These are phyloP conservation scores for Heterobasidion annosum DNA, from an alignment of 1,284 basidiomycete species.

Conservation along the genomic window DNA sequence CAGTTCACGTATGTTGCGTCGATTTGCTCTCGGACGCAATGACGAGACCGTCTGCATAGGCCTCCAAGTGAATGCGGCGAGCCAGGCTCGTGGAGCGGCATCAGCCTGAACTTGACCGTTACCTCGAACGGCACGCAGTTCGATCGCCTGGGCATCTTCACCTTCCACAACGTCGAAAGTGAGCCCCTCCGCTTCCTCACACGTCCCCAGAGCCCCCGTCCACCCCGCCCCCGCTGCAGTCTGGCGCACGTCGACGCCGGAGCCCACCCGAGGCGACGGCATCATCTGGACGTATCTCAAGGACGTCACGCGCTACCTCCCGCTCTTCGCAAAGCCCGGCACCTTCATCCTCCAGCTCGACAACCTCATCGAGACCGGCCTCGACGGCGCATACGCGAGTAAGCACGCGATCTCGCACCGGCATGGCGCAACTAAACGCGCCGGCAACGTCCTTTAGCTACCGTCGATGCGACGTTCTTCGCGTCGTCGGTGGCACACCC, in stretches of 20 bases:
- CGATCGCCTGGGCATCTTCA: constrained; percentile 65
- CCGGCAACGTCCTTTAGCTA: constrained; percentile 30
- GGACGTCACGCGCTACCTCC: constrained; percentile 65
- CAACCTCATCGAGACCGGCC: constrained; percentile 47
- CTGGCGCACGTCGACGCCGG: constrained; percentile 75
- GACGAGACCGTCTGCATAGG: constrained; percentile 22
- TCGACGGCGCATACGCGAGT: constrained; percentile 68
- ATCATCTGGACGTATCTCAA: constrained; percentile 77
- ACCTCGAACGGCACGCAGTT: constrained; percentile 74
- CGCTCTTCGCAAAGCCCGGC: constrained; percentile 57
- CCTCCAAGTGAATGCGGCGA: constrained; percentile 68
- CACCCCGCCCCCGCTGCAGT: constrained; percentile 25
- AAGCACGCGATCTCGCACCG: constrained; percentile 9
- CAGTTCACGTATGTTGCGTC: constrained; percentile 42
- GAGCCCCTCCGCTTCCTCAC: constrained; percentile 13
- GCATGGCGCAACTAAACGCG: neutral
- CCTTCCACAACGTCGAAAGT: constrained; percentile 72
- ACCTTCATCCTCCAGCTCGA: constrained; percentile 66
- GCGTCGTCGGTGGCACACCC: constrained; percentile 46
- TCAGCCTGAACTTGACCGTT: constrained; percentile 70
- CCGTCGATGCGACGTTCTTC: constrained; percentile 62
- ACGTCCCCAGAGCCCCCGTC: neutral
- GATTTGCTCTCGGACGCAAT: neutral
- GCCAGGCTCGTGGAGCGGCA: constrained; percentile 64
- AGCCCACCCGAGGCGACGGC: constrained; percentile 56